Evolutionary conservation across 1,284 basidiomycete species (phyloP).

Genomic region (Albatrellus sp.): DNA sequence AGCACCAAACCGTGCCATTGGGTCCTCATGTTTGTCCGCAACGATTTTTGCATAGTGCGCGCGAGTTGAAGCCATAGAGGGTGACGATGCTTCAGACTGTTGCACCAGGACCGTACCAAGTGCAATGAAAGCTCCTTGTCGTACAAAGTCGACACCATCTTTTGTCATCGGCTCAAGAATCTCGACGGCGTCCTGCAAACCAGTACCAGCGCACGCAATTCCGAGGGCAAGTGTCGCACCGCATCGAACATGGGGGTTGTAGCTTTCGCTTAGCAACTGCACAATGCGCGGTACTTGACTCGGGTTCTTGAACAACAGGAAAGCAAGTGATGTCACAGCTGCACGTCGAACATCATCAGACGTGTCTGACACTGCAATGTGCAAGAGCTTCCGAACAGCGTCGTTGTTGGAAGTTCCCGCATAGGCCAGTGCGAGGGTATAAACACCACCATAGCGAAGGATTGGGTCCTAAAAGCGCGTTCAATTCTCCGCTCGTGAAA

Average conservation of each 20-base stretch:
- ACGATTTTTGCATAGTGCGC: constrained; percentile 81
- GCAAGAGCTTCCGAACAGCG: constrained; percentile 80
- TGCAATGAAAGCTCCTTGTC: constrained; percentile 92
- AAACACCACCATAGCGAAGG: constrained; percentile 90
- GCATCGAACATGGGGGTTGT: constrained; percentile 96
- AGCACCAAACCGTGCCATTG: constrained; percentile 94
- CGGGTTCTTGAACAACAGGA: constrained; percentile 92
- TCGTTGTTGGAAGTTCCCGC: constrained; percentile 90
- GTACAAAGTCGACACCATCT: constrained; percentile 93
- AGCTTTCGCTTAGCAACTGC: constrained; percentile 90
- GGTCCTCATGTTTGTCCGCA: constrained; percentile 92
- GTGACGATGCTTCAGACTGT: constrained; percentile 81
- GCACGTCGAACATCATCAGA: constrained; percentile 92
- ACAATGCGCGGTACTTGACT: constrained; percentile 90
- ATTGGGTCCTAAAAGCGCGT: constrained; percentile 67
- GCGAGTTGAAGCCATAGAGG: constrained; percentile 70
- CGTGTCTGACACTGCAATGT: constrained; percentile 93
- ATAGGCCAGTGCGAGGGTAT: constrained; percentile 88
- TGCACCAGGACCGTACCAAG: constrained; percentile 94
- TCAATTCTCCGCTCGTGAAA: constrained; percentile 2
- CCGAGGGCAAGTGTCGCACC: constrained; percentile 91
- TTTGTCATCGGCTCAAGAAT: constrained; percentile 95
- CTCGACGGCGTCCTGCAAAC: constrained; percentile 84
- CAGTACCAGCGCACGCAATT: constrained; percentile 95
- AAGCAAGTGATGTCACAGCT: constrained; percentile 88